phyloP scores from a whole-genome alignment of 371 early-diverging fungal genomes.

The Mucor ambiguus region DNA sequence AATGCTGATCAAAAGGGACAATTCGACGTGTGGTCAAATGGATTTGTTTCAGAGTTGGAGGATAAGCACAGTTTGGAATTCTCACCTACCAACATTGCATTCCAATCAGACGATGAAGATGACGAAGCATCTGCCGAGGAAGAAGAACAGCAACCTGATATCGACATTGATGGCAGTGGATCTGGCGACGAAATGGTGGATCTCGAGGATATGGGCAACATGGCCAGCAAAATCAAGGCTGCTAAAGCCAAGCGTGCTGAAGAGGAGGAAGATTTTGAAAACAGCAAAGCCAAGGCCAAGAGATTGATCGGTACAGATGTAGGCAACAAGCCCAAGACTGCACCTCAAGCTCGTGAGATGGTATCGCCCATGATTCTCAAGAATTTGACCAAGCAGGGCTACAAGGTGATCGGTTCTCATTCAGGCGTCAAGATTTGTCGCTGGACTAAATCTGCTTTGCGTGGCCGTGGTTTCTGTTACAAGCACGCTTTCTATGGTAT shows the following conservation, averaged over 20 bases:
- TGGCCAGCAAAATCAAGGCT: slow-evolving; percentile 62
- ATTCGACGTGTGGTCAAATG: slow-evolving; percentile 59
- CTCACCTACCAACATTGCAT: slow-evolving; percentile 52
- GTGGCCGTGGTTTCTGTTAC: slow-evolving; percentile 83
- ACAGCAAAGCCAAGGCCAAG: slow-evolving; percentile 54
- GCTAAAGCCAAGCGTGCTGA: slow-evolving; percentile 58
- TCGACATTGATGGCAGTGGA: slow-evolving; percentile 29
- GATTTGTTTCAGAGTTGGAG: slow-evolving; percentile 49
- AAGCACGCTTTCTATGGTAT: slow-evolving; percentile 79
- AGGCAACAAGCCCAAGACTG: slow-evolving; percentile 15
- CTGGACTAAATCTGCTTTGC: slow-evolving; percentile 80
- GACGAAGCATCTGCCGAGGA: slow-evolving; percentile 35
- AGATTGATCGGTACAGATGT: slow-evolving; percentile 35
- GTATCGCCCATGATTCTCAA: slow-evolving; percentile 76
- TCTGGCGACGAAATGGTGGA: slow-evolving; percentile 72
- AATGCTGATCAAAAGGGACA: slow-evolving; percentile 59
- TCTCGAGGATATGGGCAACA: slow-evolving; percentile 74
- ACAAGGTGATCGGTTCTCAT: slow-evolving; percentile 80
- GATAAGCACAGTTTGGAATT: slow-evolving; percentile 47
- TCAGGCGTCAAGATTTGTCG: slow-evolving; percentile 84
- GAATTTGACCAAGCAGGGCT: slow-evolving; percentile 79
- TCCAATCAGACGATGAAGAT: slow-evolving; percentile 59
- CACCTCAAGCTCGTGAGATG: slow-evolving; percentile 68
- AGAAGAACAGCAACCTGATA: slow-evolving; percentile 25
- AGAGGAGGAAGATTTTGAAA: slow-evolving; percentile 59